Evolutionary conservation across 163 green algal genomes (phyloP), one percentile per base, ranked within the genome.

Genomic region (Chlamydomonas reinhardtii): DNA sequence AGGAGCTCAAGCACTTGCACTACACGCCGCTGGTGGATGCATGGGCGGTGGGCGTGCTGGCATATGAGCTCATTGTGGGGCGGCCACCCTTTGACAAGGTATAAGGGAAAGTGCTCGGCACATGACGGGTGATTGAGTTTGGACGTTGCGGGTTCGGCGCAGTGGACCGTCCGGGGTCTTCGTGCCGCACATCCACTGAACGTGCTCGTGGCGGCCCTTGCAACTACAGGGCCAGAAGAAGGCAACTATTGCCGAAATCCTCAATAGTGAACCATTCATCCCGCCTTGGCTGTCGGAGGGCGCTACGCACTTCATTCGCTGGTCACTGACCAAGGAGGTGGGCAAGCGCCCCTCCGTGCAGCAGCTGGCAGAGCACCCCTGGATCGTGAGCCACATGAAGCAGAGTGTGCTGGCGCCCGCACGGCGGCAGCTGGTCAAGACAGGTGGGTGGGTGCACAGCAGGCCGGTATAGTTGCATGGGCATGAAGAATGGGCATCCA

Each of bases 31-130:
- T 90, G 76, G 95, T 97, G 56, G 95, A 98, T 87, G 86, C 94
- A 0, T 98, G 95, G 95, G 94, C 95, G 43, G 91, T 96, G 39
- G 95, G 95, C 16, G 91, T 98, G 56, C 91, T 98, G 54, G 93
- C 94, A 0, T 98, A 96, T 85, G 95, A 97, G 91, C 90, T 96
- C 32, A 91, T 96, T 29, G 91, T 96, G 22, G 95, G 95, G 17
- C 72, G 85, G 64, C 92, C 95, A n/a, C 95, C 95, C 0, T 98
- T 98, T 83, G 95, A 96, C 79, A 94, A 91, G 91, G 90, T 91
- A n/a, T 16, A 12, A 24, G 20, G 24, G 59, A 14, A 1, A 56
- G 48, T 2, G 9, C 1, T 56, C 11, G 48, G 1, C 48, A 17
- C 39, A 14, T 8, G 39, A 48, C 5, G 39, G 39, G 5, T 8